Evolutionary conservation across 768 basidiomycete genomes (phyloP).

Genomic region (Boletus pseudopeckii): DNA sequence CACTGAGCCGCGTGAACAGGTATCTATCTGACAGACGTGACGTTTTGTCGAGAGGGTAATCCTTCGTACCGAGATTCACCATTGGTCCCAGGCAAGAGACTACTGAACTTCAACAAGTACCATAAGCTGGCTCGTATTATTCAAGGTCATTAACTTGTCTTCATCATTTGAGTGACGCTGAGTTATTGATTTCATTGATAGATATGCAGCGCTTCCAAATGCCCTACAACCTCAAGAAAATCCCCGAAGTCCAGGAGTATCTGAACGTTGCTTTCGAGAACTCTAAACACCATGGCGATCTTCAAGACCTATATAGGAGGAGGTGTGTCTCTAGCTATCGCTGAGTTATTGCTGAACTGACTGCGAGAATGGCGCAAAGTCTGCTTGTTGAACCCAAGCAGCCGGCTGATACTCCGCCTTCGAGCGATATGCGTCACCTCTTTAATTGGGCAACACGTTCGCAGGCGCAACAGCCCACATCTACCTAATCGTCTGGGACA

Average conservation of each 20-base stretch:
- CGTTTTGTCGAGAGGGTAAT: slow-evolving; percentile 95
- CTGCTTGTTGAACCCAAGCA: slow-evolving; percentile 82
- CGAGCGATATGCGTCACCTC: slow-evolving; percentile 70
- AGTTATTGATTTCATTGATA: slow-evolving; percentile 23
- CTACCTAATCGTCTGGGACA: slow-evolving; percentile 28
- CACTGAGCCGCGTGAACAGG: slow-evolving; percentile 40
- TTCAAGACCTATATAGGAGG: slow-evolving; percentile 81
- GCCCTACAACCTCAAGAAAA: slow-evolving; percentile 80
- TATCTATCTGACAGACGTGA: slow-evolving; percentile 86
- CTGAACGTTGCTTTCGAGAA: slow-evolving; percentile 71
- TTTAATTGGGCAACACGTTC: slow-evolving; percentile 77
- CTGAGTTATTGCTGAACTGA: neutral
- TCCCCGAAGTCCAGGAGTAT: slow-evolving; percentile 85
- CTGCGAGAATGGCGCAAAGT: slow-evolving; percentile 35
- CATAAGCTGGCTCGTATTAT: slow-evolving; percentile 85
- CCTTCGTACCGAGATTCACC: slow-evolving; percentile 81
- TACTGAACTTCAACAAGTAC: slow-evolving; percentile 97
- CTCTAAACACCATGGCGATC: slow-evolving; percentile 72
- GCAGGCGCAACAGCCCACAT: slow-evolving; percentile 36
- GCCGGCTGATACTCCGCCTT: slow-evolving; percentile 62
- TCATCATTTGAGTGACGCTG: neutral
- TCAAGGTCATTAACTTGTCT: slow-evolving; percentile 49
- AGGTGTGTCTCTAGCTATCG: slow-evolving; percentile 46
- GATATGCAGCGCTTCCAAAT: slow-evolving; percentile 94
- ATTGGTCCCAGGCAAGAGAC: slow-evolving; percentile 64